Evolutionary conservation across 1,284 basidiomycete genomes (phyloP), one percentile per base, ranked within the genome.

Genomic region (Trametes polyzona): DNA sequence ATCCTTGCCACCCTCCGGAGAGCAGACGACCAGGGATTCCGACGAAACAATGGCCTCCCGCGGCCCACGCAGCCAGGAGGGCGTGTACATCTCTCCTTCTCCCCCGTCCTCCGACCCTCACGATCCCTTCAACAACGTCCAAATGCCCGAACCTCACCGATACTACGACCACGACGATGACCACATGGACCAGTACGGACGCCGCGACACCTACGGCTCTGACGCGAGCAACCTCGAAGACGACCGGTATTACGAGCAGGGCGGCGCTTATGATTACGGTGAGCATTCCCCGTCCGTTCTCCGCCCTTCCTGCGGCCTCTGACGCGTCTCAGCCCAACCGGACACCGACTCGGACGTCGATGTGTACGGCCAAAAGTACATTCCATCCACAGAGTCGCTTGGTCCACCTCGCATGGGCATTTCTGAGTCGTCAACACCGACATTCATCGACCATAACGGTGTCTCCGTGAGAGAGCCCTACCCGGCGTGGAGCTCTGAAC

Each of bases 401-500:
- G 82, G 80, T 4, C 81, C 80, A 9, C 79, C 79, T 14, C 81
- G 83, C 36, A 74, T 83, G 69, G 82, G 78, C n/a, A 75, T 81
- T 32, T 83, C 84, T 1, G 87, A 89, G 41, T 80, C 83, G 7
- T 83, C 83, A 30, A 83, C 83, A 17, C 85, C 87, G 0, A 83
- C 85, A 0, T 84, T 83, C 62, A 72, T 78, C 58, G 85, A 92
- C 65, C 81, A 82, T 61, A 70, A 70, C 35, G 74, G 74, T 8
- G 72, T 79, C 4, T 80, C 81, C 47, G 76, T 75, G 7, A 83
- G 83, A 43, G 94, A 96, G 66, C 84, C 92, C 17, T 96, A 96
- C 66, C 95, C 96, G 0, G 94, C 95, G 0, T 98, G 97, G 96
- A 88, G 88, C 16, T 77, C 88, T 39, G 95, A 98, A 58, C 88